Evolutionary conservation across 345 rosid species (phyloP), one percentile per base, ranked within the genome.

Genomic region (Anastatica hierochuntica): DNA sequence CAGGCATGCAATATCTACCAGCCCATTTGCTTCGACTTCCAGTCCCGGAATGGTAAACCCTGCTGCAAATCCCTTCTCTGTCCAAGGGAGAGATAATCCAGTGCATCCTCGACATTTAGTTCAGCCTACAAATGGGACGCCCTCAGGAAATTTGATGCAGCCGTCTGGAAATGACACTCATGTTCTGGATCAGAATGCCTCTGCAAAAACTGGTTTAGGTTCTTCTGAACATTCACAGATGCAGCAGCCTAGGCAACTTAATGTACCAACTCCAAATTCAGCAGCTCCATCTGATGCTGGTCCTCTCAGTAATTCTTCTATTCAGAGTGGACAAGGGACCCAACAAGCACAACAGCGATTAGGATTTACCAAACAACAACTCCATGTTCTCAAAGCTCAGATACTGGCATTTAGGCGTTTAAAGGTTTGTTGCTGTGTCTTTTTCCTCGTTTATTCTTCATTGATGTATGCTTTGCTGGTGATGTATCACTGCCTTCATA

Each of bases 361-460:
- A 58, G 94, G 82, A 56, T 94, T 88, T 75, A 85, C 99, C 10
- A 94, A 82, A 75, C 90, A 85, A 58, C 99, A 94, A 62, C 76
- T 88, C 56, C 92, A 94, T 74, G 99, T 88, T 62, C 95, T 88
- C 38, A 94, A 94, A 74, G 99, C 97, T 19, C 99, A 94, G 71
- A 94, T 88, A 63, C 76, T 94, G 52, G 99, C 95, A 56, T 94
- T 94, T 64, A 77, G 97, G 67, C 81, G 99, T 64, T 67, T 94
- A 55, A 94, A 94, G 95, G 99, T 88, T 53, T 62, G 54, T 21
- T 36, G 49, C 35, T 61, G 14, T 43, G 49, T 44, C 60, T 38
- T 53, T 47, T 56, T 31, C 41, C 11, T 55, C 29, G n/a, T n/a
- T 21, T 21, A 21, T 21, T 33, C 26, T 37, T 29, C 12, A 20